Evolutionary conservation across 768 basidiomycete species (phyloP).

Genomic region (Glaciozyma antarctica): DNA sequence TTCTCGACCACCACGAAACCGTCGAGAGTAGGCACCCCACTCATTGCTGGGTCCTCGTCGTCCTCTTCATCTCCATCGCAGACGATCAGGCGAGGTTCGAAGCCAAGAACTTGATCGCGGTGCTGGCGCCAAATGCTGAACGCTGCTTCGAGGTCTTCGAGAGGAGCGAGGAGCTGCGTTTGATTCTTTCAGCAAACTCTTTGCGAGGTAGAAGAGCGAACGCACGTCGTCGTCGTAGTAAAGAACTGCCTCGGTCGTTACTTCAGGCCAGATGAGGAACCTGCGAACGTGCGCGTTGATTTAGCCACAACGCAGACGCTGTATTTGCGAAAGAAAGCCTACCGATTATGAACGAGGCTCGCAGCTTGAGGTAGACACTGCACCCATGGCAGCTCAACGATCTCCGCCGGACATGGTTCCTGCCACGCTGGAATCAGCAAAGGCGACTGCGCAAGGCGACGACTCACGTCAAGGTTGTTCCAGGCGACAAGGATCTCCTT

Average conservation of each 20-base stretch:
- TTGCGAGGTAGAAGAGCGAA: neutral
- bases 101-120: conserved; percentile 1
- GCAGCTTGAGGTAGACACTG: neutral
- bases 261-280: conserved; percentile 3
- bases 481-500: conserved; percentile 3
- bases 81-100: conserved; percentile 6
- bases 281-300: too few species aligned
- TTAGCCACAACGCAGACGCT: too few species aligned
- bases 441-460: too few species aligned
- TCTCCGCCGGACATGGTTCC: neutral
- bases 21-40: too few species aligned
- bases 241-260: conserved; percentile 6
- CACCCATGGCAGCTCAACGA: neutral
- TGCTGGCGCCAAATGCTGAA: conserved; percentile 2
- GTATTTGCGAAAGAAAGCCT: neutral
- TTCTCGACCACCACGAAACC: too few species aligned
- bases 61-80: too few species aligned
- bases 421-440: too few species aligned
- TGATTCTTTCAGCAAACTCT: too few species aligned
- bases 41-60: too few species aligned
- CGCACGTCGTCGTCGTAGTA: conserved; percentile 6
- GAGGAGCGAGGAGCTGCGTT: neutral
- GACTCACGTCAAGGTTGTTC: conserved; percentile 4
- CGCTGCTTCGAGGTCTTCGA: conserved; percentile 5
- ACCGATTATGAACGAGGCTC: conserved; percentile 2